Evolutionary conservation across 2,329 filamentous ascomycete genomes (phyloP), one percentile per base, ranked within the genome.

Genomic region (Ceratocystis ficicola): DNA sequence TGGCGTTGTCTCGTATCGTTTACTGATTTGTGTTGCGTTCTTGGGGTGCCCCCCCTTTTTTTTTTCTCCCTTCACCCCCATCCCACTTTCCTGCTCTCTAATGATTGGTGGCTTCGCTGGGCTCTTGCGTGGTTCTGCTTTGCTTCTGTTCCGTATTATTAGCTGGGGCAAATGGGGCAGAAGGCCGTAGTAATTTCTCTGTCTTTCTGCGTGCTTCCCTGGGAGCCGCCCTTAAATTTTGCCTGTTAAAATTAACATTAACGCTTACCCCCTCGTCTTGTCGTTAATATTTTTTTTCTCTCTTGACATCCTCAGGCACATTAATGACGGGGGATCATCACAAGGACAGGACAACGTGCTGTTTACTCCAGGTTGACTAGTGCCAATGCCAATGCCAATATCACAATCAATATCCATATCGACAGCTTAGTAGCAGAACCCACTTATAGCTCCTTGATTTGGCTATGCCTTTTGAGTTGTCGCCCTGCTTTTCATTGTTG

Each of bases 1-100:
- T 59, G 55, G 12, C 28, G 55, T 59, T 59, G 25, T 30, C 55
- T 59, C 55, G 55, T 59, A 59, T 59, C 25, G 55, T 59, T 59
- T 59, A 36, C 28, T 59, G 55, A 59, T 36, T 59, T 41, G 36
- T 12, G 36, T 41, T 41, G 36, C 12, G 55, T 8, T 36, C 36
- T 59, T 52, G 7, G 48, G 28, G 28, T 7, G 55, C 5, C 28
- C 55, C 55, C 52, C 55, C 28, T 0, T 12, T 36, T 59, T n/a
- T 57, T 20, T 28, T 30, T 30, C 3, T 22, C 48, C 22, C 22
- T 50, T 50, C n/a, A 59, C 55, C 30, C 55, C 30, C 55, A 10
- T 30, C 25, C 55, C 28, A 30, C 32, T 6, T 25, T 22, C 25
- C 22, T 15, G 50, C 25, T 12, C 55, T n/a, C 15, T 30, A 12